A percentile compares a stretch with the other conserved stretches of the same genome.
Evolutionary conservation across 1,284 basidiomycete species (phyloP).

Genomic region (Sanguinoderma infundibulare): DNA sequence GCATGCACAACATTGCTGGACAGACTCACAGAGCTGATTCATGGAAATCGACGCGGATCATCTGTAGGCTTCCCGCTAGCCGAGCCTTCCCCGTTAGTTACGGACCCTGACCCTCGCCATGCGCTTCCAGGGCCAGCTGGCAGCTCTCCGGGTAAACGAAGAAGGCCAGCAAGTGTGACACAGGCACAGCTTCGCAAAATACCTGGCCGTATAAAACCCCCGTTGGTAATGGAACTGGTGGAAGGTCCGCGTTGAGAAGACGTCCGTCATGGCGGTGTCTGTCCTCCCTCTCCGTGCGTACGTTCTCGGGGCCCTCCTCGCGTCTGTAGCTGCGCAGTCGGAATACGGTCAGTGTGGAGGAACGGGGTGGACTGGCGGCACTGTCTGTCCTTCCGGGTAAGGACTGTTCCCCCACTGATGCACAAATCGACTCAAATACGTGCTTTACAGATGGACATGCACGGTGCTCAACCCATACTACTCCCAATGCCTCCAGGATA

Average conservation of each 20-base stretch:
- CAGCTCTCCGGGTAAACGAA: not conserved
- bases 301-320: not conserved
- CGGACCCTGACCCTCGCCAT: too few relatives aligned
- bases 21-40: not conserved
- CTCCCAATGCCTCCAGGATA: constrained; percentile 41
- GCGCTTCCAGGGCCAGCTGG: not conserved
- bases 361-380: constrained; percentile 36
- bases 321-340: constrained; percentile 6
- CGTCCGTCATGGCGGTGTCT: not conserved
- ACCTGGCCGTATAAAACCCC: not conserved
- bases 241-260: not conserved
- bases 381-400: constrained; percentile 39
- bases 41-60: not conserved
- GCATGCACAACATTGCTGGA: not conserved
- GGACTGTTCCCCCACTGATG: not conserved
- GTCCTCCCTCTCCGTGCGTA: not conserved
- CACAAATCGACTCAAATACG: not conserved
- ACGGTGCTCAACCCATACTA: constrained; percentile 36
- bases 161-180: not conserved
- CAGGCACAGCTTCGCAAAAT: not conserved
- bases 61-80: not conserved
- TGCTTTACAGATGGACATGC: not conserved
- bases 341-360: constrained; percentile 42
- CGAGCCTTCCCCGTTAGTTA: constrained; percentile 3
- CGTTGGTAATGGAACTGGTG: not conserved